phyloP scores from a whole-genome alignment of 208 protist genomes.

The Trypanosoma cruzi region DNA sequence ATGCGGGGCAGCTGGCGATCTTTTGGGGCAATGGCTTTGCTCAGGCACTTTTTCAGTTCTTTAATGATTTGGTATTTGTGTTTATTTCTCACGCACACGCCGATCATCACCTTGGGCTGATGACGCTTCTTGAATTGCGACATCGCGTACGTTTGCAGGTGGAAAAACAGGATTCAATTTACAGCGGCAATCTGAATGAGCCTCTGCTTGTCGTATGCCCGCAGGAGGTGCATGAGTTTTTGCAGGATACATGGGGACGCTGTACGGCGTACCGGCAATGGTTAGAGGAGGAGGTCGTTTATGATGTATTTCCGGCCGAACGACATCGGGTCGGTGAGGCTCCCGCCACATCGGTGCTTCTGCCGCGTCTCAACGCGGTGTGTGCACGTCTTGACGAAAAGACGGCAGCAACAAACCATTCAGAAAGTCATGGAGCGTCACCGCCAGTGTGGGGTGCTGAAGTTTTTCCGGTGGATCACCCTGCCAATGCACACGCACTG shows the following conservation, averaged over 20 bases:
- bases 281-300: constrained; percentile 56
- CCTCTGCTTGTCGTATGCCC: constrained; percentile 73
- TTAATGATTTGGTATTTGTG: constrained; percentile 59
- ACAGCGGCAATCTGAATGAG: background rate
- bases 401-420: background rate
- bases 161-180: background rate
- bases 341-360: constrained; percentile 22
- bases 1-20: constrained; percentile 60
- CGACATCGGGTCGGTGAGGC: background rate
- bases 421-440: background rate
- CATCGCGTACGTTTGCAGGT: constrained; percentile 23
- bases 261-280: constrained; percentile 41
- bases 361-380: constrained; percentile 17
- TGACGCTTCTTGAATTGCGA: constrained; percentile 64
- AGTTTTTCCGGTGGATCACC: constrained; percentile 83
- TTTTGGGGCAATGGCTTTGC: constrained; percentile 34
- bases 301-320: constrained; percentile 57
- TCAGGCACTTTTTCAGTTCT: constrained; percentile 29
- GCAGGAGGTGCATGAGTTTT: constrained; percentile 67
- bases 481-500: constrained; percentile 83
- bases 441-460: constrained; percentile 51
- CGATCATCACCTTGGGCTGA: constrained; percentile 87
- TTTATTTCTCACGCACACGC: constrained; percentile 93
- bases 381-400: constrained; percentile 7
- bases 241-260: constrained; percentile 54